Percentiles rank a stretch among this genome's conserved stretches.
phyloP scores from a whole-genome alignment of 208 protist genomes.

The Porcisia hertigi region DNA sequence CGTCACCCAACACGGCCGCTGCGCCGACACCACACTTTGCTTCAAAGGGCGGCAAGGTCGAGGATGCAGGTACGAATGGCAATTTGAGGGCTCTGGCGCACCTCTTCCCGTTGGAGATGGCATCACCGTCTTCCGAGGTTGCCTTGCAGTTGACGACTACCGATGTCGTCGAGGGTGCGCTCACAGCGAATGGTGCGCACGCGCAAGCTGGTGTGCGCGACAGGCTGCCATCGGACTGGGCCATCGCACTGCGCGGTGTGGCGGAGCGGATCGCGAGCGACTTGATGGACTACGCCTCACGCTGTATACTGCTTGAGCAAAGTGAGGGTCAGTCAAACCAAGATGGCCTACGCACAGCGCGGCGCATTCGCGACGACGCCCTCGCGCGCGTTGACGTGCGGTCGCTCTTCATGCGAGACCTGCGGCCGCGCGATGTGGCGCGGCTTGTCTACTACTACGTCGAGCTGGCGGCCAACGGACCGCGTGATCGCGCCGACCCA shows the following conservation, averaged over 20 bases:
- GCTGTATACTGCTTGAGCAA: slow-evolving; percentile 19
- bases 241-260: slow-evolving; percentile 40
- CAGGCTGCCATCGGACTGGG: slow-evolving; percentile 44
- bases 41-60: neutral
- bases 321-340: slow-evolving; percentile 28
- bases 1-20: neutral
- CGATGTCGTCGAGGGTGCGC: neutral
- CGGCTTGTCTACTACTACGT: slow-evolving; percentile 27
- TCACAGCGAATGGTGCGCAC: neutral
- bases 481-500: slow-evolving; percentile 25
- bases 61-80: neutral
- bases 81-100: neutral
- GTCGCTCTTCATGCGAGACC: slow-evolving; percentile 21
- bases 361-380: slow-evolving; percentile 15
- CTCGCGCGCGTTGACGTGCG: slow-evolving; percentile 7
- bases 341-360: slow-evolving; percentile 22
- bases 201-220: neutral
- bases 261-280: slow-evolving; percentile 58
- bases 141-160: neutral
- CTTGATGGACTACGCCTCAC: slow-evolving; percentile 36
- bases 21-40: neutral
- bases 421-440: slow-evolving; percentile 25
- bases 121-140: neutral
- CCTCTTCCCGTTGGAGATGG: neutral
- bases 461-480: slow-evolving; percentile 29